Conservation (phyloP, 1,139 yeast species). For the Protomyces inundatus region DNA sequence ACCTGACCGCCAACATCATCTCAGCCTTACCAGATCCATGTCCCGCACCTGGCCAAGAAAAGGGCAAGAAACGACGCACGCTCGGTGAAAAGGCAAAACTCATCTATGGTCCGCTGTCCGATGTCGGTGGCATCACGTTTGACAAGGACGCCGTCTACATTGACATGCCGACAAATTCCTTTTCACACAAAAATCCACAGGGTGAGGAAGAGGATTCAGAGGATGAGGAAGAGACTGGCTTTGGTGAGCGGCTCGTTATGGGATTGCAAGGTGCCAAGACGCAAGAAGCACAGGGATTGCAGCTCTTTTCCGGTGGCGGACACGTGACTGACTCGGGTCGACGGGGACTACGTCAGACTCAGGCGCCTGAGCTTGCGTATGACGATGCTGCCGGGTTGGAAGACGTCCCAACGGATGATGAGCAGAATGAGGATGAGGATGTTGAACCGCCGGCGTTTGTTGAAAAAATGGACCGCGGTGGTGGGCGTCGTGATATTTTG, state of each 20-base stretch:
- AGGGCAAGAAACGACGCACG: slow-evolving; percentile 65
- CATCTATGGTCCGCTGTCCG: slow-evolving; percentile 98
- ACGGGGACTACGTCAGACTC: slow-evolving; percentile 34
- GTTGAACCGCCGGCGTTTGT: slow-evolving; percentile 29
- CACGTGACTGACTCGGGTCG: slow-evolving; percentile 42
- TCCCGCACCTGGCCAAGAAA: slow-evolving; percentile 92
- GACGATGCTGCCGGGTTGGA: slow-evolving; percentile 36
- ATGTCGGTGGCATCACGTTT: slow-evolving; percentile 93
- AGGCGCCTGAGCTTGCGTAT: slow-evolving; percentile 39
- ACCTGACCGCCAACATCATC: slow-evolving; percentile 63
- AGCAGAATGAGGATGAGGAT: slow-evolving; percentile 29
- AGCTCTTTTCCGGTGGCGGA: slow-evolving; percentile 52
- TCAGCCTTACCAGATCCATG: slow-evolving; percentile 97
- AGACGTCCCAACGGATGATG: slow-evolving; percentile 29
- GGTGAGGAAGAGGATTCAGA: slow-evolving; percentile 24
- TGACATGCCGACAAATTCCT: slow-evolving; percentile 66
- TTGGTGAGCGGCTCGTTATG: slow-evolving; percentile 78
- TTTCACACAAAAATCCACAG: slow-evolving; percentile 40
- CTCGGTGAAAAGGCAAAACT: slow-evolving; percentile 90
- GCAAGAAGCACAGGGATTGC: slow-evolving; percentile 62
- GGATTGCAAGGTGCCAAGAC: slow-evolving; percentile 68
- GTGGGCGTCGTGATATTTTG: slow-evolving; percentile 26
- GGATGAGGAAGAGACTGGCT: slow-evolving; percentile 56
- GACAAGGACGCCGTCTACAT: slow-evolving; percentile 97
- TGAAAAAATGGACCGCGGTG: slow-evolving; percentile 31